Conservation (phyloP, 345 rosid species). For the Abelmoschus esculentus region DNA sequence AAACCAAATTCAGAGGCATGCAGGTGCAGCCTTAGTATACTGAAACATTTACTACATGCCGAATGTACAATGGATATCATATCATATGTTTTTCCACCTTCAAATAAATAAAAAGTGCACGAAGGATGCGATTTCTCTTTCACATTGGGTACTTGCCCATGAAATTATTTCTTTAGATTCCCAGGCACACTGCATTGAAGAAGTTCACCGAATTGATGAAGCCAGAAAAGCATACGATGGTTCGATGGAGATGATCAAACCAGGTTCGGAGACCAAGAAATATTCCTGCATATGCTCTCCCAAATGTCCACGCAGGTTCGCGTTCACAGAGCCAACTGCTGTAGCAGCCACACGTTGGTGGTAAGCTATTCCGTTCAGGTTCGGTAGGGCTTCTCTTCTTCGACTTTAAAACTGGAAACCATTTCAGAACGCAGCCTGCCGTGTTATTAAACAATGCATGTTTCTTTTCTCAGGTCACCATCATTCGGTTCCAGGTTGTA, state of each 20-base stretch:
- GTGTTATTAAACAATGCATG: no score
- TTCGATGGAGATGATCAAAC: no score
- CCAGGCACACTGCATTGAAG: not conserved
- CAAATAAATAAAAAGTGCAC: not conserved
- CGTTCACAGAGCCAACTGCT: constrained; percentile 18
- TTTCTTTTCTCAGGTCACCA: not conserved
- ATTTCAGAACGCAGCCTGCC: not conserved
- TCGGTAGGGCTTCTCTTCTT: not conserved
- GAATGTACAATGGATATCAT: not conserved
- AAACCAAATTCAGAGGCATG: not conserved
- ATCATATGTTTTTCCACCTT: no score
- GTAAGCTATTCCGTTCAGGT: not conserved
- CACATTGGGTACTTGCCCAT: no score
- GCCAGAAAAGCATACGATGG: not conserved
- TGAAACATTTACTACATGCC: no score
- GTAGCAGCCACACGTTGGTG: not conserved
- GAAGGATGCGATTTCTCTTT: not conserved
- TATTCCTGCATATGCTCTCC: constrained; percentile 14
- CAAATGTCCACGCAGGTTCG: constrained; percentile 26
- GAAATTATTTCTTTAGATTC: no score
- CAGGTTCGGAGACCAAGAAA: not conserved
- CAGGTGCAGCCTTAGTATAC: not conserved
- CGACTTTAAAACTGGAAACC: not conserved
- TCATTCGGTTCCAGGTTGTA: constrained; percentile 2
- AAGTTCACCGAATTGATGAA: not conserved